phyloP scores from a whole-genome alignment of 1,139 yeast species.

The Taphrina wiesneri region DNA sequence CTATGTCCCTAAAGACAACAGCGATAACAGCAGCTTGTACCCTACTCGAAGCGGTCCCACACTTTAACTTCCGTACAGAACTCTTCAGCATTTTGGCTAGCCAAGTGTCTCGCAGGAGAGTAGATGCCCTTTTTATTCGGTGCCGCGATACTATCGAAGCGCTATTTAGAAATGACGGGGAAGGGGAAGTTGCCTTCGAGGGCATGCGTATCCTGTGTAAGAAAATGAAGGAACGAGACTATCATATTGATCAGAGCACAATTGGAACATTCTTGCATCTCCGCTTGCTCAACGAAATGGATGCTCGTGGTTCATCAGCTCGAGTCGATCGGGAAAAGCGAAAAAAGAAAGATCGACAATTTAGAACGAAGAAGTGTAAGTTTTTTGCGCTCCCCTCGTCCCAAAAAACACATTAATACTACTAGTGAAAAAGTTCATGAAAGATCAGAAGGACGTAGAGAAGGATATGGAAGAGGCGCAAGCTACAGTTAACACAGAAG shows the following conservation, averaged over 20 bases:
- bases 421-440: constrained; percentile 59
- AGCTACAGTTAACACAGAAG: constrained; percentile 79
- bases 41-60: constrained; percentile 64
- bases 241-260: constrained; percentile 80
- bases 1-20: constrained; percentile 55
- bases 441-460: constrained; percentile 82
- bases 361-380: constrained; percentile 75
- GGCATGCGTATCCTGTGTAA: constrained; percentile 66
- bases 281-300: constrained; percentile 72
- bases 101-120: constrained; percentile 57
- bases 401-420: neutral
- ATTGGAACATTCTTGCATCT: constrained; percentile 71
- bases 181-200: constrained; percentile 80
- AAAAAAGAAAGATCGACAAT: constrained; percentile 84
- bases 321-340: constrained; percentile 52
- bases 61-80: constrained; percentile 78
- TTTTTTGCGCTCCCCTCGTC: constrained; percentile 43
- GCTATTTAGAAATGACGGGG: constrained; percentile 65
- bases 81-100: constrained; percentile 66
- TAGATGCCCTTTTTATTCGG: constrained; percentile 54
- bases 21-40: constrained; percentile 81
- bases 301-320: constrained; percentile 58
- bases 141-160: constrained; percentile 68
- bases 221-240: constrained; percentile 71
- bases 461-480: constrained; percentile 87